Conservation (phyloP, 768 basidiomycete species). For the Podaxis sp. region DNA sequence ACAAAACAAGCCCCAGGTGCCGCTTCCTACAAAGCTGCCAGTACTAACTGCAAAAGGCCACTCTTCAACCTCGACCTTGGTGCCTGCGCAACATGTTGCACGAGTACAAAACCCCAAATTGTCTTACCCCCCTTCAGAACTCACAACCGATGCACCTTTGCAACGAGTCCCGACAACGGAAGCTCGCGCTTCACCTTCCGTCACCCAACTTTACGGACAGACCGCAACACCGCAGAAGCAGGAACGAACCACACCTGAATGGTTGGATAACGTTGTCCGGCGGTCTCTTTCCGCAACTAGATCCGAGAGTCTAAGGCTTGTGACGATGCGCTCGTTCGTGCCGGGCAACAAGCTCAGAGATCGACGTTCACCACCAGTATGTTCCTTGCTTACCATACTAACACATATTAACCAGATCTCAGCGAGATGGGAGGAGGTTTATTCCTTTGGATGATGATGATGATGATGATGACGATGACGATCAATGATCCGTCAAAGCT, state of each 20-base stretch:
- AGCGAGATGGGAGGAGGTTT: slow-evolving; percentile 44
- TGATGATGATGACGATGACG: slow-evolving; percentile 39
- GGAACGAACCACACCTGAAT: not conserved
- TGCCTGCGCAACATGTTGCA: not conserved
- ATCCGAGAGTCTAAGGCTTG: not conserved
- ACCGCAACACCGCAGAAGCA: not conserved
- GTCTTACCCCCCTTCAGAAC: not conserved
- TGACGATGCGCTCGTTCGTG: not conserved
- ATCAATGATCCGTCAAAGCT: not conserved
- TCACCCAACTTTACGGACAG: not conserved
- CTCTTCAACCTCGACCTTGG: not conserved
- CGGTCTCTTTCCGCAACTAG: not conserved
- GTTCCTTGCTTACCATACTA: not conserved
- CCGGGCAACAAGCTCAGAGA: not conserved
- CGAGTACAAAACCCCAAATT: not conserved
- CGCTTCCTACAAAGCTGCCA: not conserved
- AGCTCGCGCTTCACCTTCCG: not conserved
- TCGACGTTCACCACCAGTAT: not conserved
- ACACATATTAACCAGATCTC: not conserved
- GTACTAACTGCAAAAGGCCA: not conserved
- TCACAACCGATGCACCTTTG: not conserved
- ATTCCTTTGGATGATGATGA: slow-evolving; percentile 45
- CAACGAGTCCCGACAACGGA: not conserved
- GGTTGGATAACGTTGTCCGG: not conserved
- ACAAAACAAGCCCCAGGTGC: not conserved